Evolutionary conservation across 2,329 filamentous ascomycete genomes (phyloP), one percentile per base, ranked within the genome.

Genomic region (Dichotomopilus funicola): DNA sequence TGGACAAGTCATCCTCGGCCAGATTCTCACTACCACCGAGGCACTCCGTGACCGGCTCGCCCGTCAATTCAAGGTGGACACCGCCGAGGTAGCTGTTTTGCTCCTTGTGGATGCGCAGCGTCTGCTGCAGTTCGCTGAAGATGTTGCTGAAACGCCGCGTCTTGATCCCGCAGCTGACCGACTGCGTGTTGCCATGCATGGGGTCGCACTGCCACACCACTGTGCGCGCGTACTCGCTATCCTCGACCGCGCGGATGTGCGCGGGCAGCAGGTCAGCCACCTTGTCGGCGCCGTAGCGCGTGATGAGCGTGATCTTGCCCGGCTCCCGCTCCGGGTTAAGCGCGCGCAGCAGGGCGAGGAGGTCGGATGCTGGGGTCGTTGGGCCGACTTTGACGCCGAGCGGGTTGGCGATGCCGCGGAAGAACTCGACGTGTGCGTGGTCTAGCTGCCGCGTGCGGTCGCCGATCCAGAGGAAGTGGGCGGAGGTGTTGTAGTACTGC

Each of bases 131-230:
- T 75, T 99, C 94, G 1, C 82, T 82, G 69, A 96, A 86, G 65
- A 99, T 96, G 69, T 94, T 88, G 60, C 82, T 82, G 77, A 99
- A 99, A 54, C 88, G 86, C 12, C 94, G 83, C 1, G 94, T 99
- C 78, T 99, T 99, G 74, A 96, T 83, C 33, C 91, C 91, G 0
- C 81, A 75, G 0, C 89, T 92, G 19, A 81, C 62, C 19, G 59
- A 79, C 44, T 78, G 74, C 40, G 83, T 87, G 72, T 87, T 87
- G 60, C 94, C 94, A 73, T 99, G 94, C 94, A 99, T 99, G 27
- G 94, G 94, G 72, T 99, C 94, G 73, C 92, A 97, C 74, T 97
- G 94, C 92, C 92, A 97, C 64, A 96, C 89, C 4, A 95, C 90
- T 27, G 72, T 73, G 50, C 76, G 71, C 47, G 71, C 70, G 71